These are phyloP conservation scores for Acanthochlamys bracteata DNA, from an alignment of 106 monocot species.

Conservation along the genomic window DNA sequence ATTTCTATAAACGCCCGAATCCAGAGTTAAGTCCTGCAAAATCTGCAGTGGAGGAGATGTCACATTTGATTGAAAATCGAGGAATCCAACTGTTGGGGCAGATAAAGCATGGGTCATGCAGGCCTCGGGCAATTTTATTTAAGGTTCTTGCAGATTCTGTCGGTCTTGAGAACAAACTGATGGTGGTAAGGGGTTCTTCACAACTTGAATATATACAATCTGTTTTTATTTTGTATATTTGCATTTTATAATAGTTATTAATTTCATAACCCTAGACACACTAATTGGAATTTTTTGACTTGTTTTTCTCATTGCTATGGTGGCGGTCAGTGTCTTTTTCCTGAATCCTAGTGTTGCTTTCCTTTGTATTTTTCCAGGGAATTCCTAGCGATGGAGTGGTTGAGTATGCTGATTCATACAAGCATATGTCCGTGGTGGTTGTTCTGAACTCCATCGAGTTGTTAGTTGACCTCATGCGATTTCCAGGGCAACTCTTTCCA, in stretches of 20 bases:
- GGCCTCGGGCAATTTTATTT: constrained; percentile 92
- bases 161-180: constrained; percentile 84
- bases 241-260: neutral
- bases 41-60: constrained; percentile 55
- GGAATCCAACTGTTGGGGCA: constrained; percentile 90
- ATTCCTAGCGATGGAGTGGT: constrained; percentile 69
- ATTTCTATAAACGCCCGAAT: constrained; percentile 83
- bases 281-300: neutral
- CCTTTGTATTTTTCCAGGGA: constrained; percentile 37
- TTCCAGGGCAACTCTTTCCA: constrained; percentile 94
- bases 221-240: neutral
- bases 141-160: constrained; percentile 98
- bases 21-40: constrained; percentile 74
- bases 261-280: neutral
- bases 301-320: neutral
- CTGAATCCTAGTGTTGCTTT: neutral
- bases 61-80: constrained; percentile 58
- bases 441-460: constrained; percentile 66
- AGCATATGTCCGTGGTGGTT: constrained; percentile 92
- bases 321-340: too few species aligned
- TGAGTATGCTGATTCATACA: constrained; percentile 72
- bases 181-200: constrained; percentile 52
- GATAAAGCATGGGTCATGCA: constrained; percentile 89
- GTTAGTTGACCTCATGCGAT: constrained; percentile 98
- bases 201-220: neutral